phyloP scores from a whole-genome alignment of 2,329 filamentous ascomycete species.

The Venturia asperata region DNA sequence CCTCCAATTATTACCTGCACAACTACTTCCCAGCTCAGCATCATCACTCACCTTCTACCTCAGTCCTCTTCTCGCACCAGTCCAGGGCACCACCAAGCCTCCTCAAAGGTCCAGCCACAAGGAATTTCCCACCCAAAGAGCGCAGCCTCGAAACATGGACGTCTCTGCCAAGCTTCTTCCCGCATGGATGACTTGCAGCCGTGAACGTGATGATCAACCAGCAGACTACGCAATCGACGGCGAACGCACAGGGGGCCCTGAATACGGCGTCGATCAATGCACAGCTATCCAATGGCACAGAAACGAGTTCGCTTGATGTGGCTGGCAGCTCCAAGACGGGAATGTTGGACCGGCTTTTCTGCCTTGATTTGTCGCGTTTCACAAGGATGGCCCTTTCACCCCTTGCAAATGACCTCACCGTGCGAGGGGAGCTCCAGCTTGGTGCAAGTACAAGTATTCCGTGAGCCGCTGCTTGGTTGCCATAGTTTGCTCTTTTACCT shows the following conservation, averaged over 20 bases:
- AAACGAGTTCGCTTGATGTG: not conserved
- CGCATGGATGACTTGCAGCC: not conserved
- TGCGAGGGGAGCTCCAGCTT: not conserved
- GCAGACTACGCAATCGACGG: not conserved
- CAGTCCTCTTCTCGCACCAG: no score
- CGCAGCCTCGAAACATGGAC: not conserved
- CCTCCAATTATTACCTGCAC: not conserved
- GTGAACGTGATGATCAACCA: not conserved
- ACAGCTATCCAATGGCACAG: not conserved
- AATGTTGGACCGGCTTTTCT: not conserved
- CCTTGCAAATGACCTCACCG: slow-evolving; percentile 6
- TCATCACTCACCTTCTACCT: no score
- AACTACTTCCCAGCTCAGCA: no score
- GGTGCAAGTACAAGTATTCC: not conserved
- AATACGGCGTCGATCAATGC: not conserved
- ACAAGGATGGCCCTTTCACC: not conserved
- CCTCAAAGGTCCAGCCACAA: no score
- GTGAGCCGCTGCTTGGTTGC: not conserved
- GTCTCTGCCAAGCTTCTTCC: not conserved
- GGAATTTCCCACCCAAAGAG: no score
- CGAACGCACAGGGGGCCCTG: not conserved
- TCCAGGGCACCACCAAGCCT: no score
- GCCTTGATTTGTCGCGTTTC: slow-evolving; percentile 10
- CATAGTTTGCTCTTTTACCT: not conserved
- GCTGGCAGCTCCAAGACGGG: not conserved